Evolutionary conservation across 1,284 basidiomycete species (phyloP).

Genomic region (Irpex sp.): DNA sequence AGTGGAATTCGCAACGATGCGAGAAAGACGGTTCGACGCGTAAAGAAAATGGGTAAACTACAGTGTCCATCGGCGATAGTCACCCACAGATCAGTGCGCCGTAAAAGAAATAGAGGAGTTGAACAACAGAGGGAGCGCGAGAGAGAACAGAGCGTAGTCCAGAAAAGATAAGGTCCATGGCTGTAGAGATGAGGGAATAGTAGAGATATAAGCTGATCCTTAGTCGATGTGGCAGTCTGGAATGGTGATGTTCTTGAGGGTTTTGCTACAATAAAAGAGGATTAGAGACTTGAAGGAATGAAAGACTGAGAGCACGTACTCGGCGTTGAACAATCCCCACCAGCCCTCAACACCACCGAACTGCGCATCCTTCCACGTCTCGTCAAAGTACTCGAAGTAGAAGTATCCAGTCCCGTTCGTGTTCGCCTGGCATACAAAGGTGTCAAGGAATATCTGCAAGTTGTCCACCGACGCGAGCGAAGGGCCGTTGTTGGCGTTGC

Average conservation of each 20-base stretch:
- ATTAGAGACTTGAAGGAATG: constrained; percentile 8
- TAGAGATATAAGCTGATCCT: not conserved
- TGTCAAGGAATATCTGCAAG: constrained; percentile 76
- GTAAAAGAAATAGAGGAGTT: not conserved
- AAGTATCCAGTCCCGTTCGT: constrained; percentile 80
- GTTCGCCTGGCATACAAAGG: constrained; percentile 88
- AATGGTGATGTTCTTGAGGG: constrained; percentile 29
- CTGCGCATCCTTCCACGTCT: constrained; percentile 74
- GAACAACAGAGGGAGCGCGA: not conserved
- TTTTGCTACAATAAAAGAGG: constrained; percentile 26
- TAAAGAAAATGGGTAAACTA: not conserved
- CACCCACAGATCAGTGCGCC: constrained; percentile 4
- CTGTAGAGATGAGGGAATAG: not conserved
- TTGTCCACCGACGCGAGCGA: constrained; percentile 66
- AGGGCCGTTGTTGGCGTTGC: constrained; percentile 59
- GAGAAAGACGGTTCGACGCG: not conserved
- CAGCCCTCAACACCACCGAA: constrained; percentile 86
- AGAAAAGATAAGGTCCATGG: not conserved
- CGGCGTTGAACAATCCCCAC: constrained; percentile 62
- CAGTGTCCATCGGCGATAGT: not conserved
- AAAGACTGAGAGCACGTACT: constrained; percentile 34
- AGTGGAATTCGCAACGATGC: not conserved
- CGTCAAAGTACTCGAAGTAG: constrained; percentile 84
- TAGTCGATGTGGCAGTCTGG: constrained; percentile 23
- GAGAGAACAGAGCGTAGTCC: not conserved